Percentiles rank a stretch among this genome's conserved stretches.
These are phyloP conservation scores for Gilbertella persicaria DNA, from an alignment of 371 early-diverging fungal species.

Conservation along the genomic window DNA sequence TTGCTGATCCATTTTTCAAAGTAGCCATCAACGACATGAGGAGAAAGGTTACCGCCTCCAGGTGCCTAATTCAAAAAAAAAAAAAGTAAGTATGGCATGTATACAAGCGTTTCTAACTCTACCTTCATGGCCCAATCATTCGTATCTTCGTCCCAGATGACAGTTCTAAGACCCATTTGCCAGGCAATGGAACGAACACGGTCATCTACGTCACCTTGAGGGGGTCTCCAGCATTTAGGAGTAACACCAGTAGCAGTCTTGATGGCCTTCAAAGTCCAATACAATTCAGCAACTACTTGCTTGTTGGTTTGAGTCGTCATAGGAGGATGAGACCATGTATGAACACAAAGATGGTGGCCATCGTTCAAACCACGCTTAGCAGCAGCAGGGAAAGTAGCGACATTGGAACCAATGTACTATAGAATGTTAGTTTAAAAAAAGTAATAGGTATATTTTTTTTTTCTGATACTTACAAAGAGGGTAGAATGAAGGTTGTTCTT, in stretches of 20 bases:
- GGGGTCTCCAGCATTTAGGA: slow-evolving; percentile 56
- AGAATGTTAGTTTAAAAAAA: neutral
- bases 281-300: slow-evolving; percentile 57
- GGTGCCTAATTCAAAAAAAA: too few relatives aligned
- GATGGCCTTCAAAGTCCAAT: slow-evolving; percentile 52
- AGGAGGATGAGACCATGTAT: slow-evolving; percentile 61
- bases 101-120: too few relatives aligned
- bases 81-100: too few relatives aligned
- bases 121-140: slow-evolving; percentile 28
- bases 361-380: slow-evolving; percentile 43
- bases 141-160: slow-evolving; percentile 47
- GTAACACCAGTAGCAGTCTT: slow-evolving; percentile 58
- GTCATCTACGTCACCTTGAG: slow-evolving; percentile 56
- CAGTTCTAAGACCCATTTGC: slow-evolving; percentile 50
- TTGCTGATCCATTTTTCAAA: slow-evolving; percentile 43
- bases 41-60: slow-evolving; percentile 29
- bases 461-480: slow-evolving; percentile 33
- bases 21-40: slow-evolving; percentile 31
- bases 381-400: slow-evolving; percentile 41
- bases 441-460: too few relatives aligned
- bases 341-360: slow-evolving; percentile 48
- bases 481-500: slow-evolving; percentile 21
- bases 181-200: slow-evolving; percentile 53
- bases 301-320: slow-evolving; percentile 54
- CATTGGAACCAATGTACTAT: slow-evolving; percentile 51